Percentiles rank a stretch among this genome's conserved stretches.
phyloP scores from a whole-genome alignment of 2,329 filamentous ascomycete species.

The Penicillium sp. region DNA sequence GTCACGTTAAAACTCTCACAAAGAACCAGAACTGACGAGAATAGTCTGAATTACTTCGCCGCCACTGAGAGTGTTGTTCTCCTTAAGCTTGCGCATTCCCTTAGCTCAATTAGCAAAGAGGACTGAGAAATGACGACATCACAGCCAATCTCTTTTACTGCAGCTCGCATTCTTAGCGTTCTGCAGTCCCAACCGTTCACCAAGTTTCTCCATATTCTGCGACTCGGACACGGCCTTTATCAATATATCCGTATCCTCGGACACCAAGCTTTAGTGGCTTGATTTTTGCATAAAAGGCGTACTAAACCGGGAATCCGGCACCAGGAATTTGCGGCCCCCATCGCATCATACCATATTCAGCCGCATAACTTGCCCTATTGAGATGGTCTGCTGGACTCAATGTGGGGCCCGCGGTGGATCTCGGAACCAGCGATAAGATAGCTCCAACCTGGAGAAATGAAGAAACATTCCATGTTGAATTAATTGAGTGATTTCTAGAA shows the following conservation, averaged over 20 bases:
- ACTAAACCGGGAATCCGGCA: neutral
- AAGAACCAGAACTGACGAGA: conserved; percentile 2
- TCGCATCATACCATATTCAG: conserved; percentile 3
- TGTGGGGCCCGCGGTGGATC: conserved; percentile 14
- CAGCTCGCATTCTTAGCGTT: neutral
- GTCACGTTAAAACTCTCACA: neutral
- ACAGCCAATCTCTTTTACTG: neutral
- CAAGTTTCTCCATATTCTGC: neutral
- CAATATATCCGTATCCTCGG: neutral
- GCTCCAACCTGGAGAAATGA: conserved; percentile 1
- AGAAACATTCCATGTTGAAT: neutral
- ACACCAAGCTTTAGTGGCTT: neutral
- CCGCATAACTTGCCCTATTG: neutral
- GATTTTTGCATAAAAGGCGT: neutral
- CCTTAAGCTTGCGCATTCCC: conserved; percentile 64
- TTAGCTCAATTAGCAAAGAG: conserved; percentile 45
- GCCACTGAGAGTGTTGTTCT: conserved; percentile 96
- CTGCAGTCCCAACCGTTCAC: neutral
- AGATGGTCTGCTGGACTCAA: neutral
- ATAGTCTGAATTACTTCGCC: conserved; percentile 82
- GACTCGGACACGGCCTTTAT: neutral
- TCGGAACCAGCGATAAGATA: conserved; percentile 2
- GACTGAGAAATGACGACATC: conserved; percentile 31
- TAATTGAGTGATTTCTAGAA: neutral
- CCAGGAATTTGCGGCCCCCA: neutral